Base-by-base conservation (phyloP, 345 rosid species). In the Boechera retrofracta region DNA sequence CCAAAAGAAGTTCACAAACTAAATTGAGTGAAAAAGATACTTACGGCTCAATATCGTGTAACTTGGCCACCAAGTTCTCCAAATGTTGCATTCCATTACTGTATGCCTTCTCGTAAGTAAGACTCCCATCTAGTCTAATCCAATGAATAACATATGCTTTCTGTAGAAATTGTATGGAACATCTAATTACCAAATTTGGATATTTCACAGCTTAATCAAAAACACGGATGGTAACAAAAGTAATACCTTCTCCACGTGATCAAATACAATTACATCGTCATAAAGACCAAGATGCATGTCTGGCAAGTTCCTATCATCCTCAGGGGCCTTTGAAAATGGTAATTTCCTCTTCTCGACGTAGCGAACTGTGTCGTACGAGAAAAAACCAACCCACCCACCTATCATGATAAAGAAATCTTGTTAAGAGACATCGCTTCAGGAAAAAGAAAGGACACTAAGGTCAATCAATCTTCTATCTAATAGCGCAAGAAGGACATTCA, bases 321-420 rank as follows among this genome's bases (percentile, higher is more conserved):
- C 66, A 10, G 98, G 95, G 0, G 97, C 93, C 63, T 67, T 81
- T 15, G 91, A 78, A 78, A 92, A 94, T 9, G 94, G 86, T 36
- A 94, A 81, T 79, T 82, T 92, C 76, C 85, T 88, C 80, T 84
- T 90, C 82, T 94, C 98, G 6, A 83, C 89, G 13, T 94, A 89
- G 49, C 97, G 89, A 57, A 94, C 90, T 2, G 95, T 90, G 64
- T 92, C 98, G 33, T 94, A 94, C 0, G 98, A 89, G 82, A 94
- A 94, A 78, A 85, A 92, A 71, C 98, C 98, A 79, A 92, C 84
- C 98, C 98, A 94, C 36, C 98, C 98, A 86, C 98, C 98, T 92
- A 74, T 11, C 69, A 21, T n/a, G 69, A 78, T 15, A 59, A 21
- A 47, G 3, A 31, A 33, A 47, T 12, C 53, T 45, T 64, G 39